Base-by-base conservation (phyloP, 2,329 filamentous ascomycete genomes). In the Monilinia fructigena region DNA sequence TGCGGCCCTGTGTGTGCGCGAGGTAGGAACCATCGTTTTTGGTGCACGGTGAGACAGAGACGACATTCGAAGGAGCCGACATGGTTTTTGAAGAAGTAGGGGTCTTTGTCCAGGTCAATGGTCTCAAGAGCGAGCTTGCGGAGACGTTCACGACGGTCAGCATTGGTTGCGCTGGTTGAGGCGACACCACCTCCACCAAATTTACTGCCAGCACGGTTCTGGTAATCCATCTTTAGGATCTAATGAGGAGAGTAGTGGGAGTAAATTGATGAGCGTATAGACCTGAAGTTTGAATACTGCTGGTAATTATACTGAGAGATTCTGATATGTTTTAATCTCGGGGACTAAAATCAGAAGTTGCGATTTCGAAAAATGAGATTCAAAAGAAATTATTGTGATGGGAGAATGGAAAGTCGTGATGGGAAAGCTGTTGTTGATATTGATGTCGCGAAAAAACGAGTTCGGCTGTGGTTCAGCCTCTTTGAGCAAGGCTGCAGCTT, bases 71-170 rank as follows among this genome's bases (percentile, higher is more conserved):
- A 99, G 76, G 90, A 95, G 76, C 95, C 95, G 74, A 98, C 92
- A 80, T 99, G 94, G 83, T 99, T 99, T 79, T 96, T 96, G 89
- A 99, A 99, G 83, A 98, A 97, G 86, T 98, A 99, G 0, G 95
- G 95, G 81, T 99, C 95, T 81, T 97, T 98, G 81, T 98, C 95
- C 70, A 98, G 91, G 82, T 98, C 94, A 83, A 99, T 99, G 66
- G 93, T 96, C 81, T 99, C 95, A 76, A 99, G 91, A 67, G 95
- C 95, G 76, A 99, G 93, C 82, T 97, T 97, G 79, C 94, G 93
- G 50, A 99, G 89, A 70, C 95, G 93, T 80, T 99, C 95, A 77
- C 95, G 92, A 68, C 95, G 92, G 85, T 98, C 95, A 71, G 95
- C 94, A 79, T 98, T 98, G 70, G 93, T 96, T 67, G 93, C 92